Conservation (phyloP, 2,329 filamentous ascomycete genomes). For the Akanthomyces uredinophilus region DNA sequence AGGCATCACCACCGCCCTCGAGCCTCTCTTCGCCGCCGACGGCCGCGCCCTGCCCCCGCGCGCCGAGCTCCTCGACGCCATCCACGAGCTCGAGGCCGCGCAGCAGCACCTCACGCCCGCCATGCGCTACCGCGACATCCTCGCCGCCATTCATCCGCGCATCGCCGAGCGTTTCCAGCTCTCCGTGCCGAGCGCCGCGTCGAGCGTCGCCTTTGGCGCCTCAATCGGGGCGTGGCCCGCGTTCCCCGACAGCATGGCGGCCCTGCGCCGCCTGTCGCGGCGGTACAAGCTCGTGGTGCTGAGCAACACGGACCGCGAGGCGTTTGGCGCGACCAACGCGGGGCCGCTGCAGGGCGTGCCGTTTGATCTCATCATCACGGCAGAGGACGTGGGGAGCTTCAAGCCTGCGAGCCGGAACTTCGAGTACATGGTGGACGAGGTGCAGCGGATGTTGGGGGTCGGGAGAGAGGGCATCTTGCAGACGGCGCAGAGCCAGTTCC, state of each 20-base stretch:
- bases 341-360: constrained; percentile 43
- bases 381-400: constrained; percentile 65
- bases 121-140: constrained; percentile 55
- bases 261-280: constrained; percentile 40
- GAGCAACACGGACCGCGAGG: constrained; percentile 51
- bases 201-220: constrained; percentile 45
- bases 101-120: constrained; percentile 53
- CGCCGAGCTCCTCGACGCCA: constrained; percentile 36
- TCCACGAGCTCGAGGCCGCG: constrained; percentile 39
- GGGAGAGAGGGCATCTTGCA: constrained; percentile 53
- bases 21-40: constrained; percentile 38
- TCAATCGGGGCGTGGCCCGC: constrained; percentile 51
- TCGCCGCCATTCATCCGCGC: constrained; percentile 43
- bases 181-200: constrained; percentile 28
- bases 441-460: constrained; percentile 50
- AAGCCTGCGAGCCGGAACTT: constrained; percentile 66
- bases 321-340: constrained; percentile 40
- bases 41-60: constrained; percentile 27
- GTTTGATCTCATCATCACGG: constrained; percentile 61
- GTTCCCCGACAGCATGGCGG: constrained; percentile 55
- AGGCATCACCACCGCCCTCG: constrained; percentile 54
- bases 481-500: constrained; percentile 64
- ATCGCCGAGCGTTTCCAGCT: constrained; percentile 41
- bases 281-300: constrained; percentile 54
- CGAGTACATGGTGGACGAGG: constrained; percentile 54